These are phyloP conservation scores for Ogataea pignaliae DNA, from an alignment of 805 yeast species.

Conservation along the genomic window DNA sequence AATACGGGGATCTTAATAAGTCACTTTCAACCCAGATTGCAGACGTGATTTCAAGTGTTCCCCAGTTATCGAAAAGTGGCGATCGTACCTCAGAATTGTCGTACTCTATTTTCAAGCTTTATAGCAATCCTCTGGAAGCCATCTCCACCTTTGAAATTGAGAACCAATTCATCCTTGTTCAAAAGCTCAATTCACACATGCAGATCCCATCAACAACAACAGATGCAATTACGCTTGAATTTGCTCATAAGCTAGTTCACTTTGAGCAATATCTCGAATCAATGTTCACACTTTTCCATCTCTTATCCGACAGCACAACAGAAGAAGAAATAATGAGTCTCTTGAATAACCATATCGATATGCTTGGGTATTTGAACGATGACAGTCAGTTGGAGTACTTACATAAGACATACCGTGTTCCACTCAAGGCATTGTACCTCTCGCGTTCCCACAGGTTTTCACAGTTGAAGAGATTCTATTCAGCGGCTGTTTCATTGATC, in stretches of 20 bases:
- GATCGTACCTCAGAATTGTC: conserved; percentile 5
- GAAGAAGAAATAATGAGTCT: conserved; percentile 35
- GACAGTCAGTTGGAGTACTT: conserved; percentile 33
- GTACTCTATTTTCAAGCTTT: conserved; percentile 13
- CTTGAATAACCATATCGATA: conserved; percentile 32
- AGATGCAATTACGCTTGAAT: conserved; percentile 22
- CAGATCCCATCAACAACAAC: conserved; percentile 5
- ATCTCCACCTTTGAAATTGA: conserved; percentile 14
- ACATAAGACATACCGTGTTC: conserved; percentile 40
- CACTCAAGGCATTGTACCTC: conserved; percentile 43
- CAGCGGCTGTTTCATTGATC: conserved; percentile 58
- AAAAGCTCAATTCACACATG: conserved; percentile 22
- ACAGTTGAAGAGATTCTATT: conserved; percentile 45
- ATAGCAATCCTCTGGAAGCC: conserved; percentile 8
- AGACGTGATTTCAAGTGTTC: conserved; percentile 16
- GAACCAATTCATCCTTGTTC: conserved; percentile 22
- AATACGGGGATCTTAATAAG: conserved; percentile 52
- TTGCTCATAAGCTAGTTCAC: conserved; percentile 49
- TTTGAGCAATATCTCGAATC: conserved; percentile 55
- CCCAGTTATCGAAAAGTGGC: conserved; percentile 4
- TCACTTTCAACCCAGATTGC: conserved; percentile 30
- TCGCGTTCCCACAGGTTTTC: conserved; percentile 58
- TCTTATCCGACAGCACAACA: conserved; percentile 44
- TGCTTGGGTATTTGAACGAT: conserved; percentile 25
- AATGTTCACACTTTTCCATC: conserved; percentile 56